These are phyloP conservation scores for Paxillus rubicundulus DNA, from an alignment of 768 basidiomycete genomes.

Conservation along the genomic window DNA sequence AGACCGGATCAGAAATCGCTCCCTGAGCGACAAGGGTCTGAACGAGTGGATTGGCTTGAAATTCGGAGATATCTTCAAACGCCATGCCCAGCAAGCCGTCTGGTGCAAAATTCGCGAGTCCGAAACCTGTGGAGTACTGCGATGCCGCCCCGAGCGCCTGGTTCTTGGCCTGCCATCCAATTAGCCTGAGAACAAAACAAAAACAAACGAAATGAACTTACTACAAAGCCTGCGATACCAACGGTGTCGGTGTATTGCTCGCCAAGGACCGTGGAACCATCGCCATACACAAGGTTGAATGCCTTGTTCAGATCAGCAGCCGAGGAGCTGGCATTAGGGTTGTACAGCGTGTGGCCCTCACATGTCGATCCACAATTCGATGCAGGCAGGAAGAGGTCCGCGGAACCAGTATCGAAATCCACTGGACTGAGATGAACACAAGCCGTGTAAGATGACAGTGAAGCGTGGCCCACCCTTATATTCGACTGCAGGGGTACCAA, in stretches of 20 bases:
- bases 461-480: slow-evolving; percentile 14
- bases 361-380: slow-evolving; percentile 29
- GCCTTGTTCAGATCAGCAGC: slow-evolving; percentile 17
- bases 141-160: slow-evolving; percentile 25
- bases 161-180: slow-evolving; percentile 19
- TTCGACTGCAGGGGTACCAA: slow-evolving; percentile 23
- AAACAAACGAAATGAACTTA: slow-evolving; percentile 12
- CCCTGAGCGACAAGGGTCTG: slow-evolving; percentile 43
- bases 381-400: slow-evolving; percentile 34
- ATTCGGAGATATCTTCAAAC: slow-evolving; percentile 38
- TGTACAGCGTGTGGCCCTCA: slow-evolving; percentile 34
- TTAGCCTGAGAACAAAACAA: not conserved
- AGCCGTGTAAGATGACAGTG: not conserved
- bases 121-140: slow-evolving; percentile 16
- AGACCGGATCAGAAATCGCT: slow-evolving; percentile 30
- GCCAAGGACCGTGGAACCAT: slow-evolving; percentile 41
- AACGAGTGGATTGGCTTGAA: slow-evolving; percentile 36
- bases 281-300: slow-evolving; percentile 42
- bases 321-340: slow-evolving; percentile 33
- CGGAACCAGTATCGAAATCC: slow-evolving; percentile 37
- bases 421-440: slow-evolving; percentile 9
- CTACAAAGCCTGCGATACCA: slow-evolving; percentile 32
- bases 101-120: slow-evolving; percentile 12
- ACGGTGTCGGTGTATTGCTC: slow-evolving; percentile 40
- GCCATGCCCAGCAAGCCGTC: slow-evolving; percentile 44